A percentile compares a stretch with the other conserved stretches of the same genome.
Evolutionary conservation across 306 rosid species (phyloP).

Genomic region (Vachellia collinsii): DNA sequence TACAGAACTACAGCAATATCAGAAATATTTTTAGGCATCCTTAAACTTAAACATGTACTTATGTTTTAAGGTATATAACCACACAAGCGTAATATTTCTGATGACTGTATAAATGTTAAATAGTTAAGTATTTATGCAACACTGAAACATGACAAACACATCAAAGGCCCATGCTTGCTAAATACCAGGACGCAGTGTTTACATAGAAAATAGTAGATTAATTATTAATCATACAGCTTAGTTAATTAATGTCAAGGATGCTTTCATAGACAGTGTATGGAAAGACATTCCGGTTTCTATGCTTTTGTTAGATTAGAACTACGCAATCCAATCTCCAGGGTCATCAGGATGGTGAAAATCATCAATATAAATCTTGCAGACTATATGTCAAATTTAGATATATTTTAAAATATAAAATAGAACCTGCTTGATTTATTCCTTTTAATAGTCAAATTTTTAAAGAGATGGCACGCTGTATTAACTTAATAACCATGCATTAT

Average conservation of each 20-base stretch:
- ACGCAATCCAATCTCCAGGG: slow-evolving; percentile 4
- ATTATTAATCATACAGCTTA: not conserved
- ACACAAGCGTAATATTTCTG: not conserved
- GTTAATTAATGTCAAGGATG: not conserved
- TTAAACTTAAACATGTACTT: not conserved
- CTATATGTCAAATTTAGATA: not conserved
- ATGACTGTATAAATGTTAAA: not conserved
- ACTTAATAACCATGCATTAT: not conserved
- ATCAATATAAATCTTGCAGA: not conserved
- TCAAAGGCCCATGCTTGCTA: not conserved
- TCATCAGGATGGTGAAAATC: not conserved
- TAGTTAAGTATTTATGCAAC: not conserved
- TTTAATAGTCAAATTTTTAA: not conserved
- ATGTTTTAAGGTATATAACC: not conserved
- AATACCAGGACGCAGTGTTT: not conserved
- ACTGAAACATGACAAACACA: not conserved
- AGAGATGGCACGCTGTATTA: not conserved
- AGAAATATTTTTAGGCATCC: not conserved
- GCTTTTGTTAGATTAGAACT: not conserved
- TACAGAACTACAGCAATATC: not conserved
- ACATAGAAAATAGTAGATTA: not conserved
- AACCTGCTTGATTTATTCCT: not conserved
- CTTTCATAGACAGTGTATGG: not conserved
- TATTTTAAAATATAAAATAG: not conserved
- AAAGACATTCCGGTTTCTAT: not conserved